Conservation (phyloP, 306 rosid species). For the Sicyos baderoa region DNA sequence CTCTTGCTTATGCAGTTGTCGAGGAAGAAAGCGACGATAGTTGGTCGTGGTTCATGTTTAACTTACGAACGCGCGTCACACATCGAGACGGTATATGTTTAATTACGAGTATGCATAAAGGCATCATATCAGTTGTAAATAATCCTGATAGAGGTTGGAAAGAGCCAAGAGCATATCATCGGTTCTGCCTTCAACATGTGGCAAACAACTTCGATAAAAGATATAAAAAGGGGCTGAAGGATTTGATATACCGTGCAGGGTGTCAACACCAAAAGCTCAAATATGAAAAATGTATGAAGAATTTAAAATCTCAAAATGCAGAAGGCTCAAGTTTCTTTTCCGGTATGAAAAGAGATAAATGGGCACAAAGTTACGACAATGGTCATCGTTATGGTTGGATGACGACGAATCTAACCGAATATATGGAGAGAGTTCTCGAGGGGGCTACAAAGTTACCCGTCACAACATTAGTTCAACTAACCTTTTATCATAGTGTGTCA, state of each 20-base stretch:
- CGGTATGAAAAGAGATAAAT: not conserved
- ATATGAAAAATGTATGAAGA: not conserved
- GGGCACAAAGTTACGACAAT: not conserved
- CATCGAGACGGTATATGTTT: not conserved
- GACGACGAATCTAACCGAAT: not conserved
- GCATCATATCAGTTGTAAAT: not conserved
- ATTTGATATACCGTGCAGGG: not conserved
- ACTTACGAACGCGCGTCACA: not conserved
- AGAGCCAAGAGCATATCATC: not conserved
- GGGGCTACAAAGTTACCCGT: not conserved
- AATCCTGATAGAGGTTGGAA: not conserved
- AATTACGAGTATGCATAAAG: not conserved
- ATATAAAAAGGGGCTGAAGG: not conserved
- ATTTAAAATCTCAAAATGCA: not conserved
- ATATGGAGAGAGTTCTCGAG: not conserved
- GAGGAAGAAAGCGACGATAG: not conserved
- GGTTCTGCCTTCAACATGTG: not conserved
- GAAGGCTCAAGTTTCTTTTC: not conserved
- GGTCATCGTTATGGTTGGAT: slow-evolving; percentile 2
- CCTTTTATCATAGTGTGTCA: not conserved
- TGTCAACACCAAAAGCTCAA: not conserved
- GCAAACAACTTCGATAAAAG: not conserved
- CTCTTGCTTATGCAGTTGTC: not conserved
- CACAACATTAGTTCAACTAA: not conserved
- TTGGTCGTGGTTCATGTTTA: not conserved